phyloP scores from a whole-genome alignment of 345 rosid species.

The Rhodamnia rubescens region DNA sequence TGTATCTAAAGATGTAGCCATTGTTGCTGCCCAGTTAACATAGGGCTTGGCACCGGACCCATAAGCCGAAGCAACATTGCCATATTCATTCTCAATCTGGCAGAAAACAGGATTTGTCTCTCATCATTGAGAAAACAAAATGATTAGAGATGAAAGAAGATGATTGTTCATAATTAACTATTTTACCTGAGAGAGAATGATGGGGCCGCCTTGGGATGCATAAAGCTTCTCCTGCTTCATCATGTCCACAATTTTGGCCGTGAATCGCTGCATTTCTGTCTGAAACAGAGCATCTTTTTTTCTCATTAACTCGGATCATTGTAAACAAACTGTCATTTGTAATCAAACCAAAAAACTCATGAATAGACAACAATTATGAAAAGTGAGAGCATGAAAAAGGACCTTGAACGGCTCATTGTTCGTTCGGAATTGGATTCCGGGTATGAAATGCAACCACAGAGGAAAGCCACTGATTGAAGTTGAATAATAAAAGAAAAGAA shows the following conservation, averaged over 20 bases:
- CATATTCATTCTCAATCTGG: slow-evolving; percentile 97
- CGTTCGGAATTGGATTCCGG: slow-evolving; percentile 79
- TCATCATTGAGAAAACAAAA: neutral
- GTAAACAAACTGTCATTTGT: neutral
- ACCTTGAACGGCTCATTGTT: slow-evolving; percentile 90
- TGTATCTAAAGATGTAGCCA: slow-evolving; percentile 80
- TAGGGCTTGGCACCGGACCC: slow-evolving; percentile 72
- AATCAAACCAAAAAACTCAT: neutral
- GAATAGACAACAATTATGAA: neutral
- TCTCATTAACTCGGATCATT: neutral
- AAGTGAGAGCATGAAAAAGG: neutral
- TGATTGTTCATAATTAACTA: neutral
- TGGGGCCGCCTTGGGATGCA: slow-evolving; percentile 97
- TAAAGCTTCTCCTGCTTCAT: slow-evolving; percentile 87
- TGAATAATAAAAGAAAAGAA: neutral
- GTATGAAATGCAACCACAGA: slow-evolving; percentile 81
- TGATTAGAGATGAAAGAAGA: neutral
- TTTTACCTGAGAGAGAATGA: slow-evolving; percentile 80
- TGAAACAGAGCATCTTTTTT: slow-evolving; percentile 2
- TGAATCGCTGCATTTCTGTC: slow-evolving; percentile 87
- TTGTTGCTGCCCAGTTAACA: slow-evolving; percentile 81
- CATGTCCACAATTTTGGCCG: slow-evolving; percentile 75
- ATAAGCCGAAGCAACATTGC: slow-evolving; percentile 53
- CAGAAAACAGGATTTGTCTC: neutral
- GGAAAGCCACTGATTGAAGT: slow-evolving; percentile 68